Base-by-base conservation (phyloP, 257 asterid species). In the Buddleja alternifolia region DNA sequence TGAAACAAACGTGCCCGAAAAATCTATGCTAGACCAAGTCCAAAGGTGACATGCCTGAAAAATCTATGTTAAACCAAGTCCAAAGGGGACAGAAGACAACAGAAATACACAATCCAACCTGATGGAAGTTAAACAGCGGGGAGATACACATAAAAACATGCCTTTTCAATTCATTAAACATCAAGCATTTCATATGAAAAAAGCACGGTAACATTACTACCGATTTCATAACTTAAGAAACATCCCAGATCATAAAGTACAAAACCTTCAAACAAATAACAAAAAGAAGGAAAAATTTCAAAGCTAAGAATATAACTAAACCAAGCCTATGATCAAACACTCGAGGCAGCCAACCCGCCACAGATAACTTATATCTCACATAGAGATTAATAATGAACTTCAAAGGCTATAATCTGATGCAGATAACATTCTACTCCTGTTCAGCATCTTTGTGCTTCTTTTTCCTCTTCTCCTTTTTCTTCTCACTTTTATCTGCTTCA, bases 371-470 rank as follows among this genome's bases (percentile, higher is more conserved):
- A 8, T 59, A 47, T 46, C 59, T 34, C 77, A 34, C 15, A 50
- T 16, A 45, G 71, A 69, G 10, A 54, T 34, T 29, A 29, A 29
- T 29, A 29, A 60, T 10, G 16, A 24, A 34, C 68, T 73, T 73
- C 65, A 59, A 29, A 53, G 40, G 77, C 42, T 79, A 68, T 63
- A 73, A 56, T 21, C 56, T 36, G 50, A 59, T 56, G 67, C 79
- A 63, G 72, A 75, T 76, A 57, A 69, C n/a, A n/a, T n/a, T n/a
- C n/a, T n/a, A n/a, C 77, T 81, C 80, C 66, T 81, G 39, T 61
- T 82, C 87, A n/a, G 72, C 86, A 51, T 88, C 97, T 63, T 83
- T 82, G 23, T 63, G 83, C 84, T 90, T 85, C 89, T 85, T 85
- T 75, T 87, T 89, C 69, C 86, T 86, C 81, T 87, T 83, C 23